These are phyloP conservation scores for Fusarium burgessii DNA, from an alignment of 2,329 filamentous ascomycete genomes.

Conservation along the genomic window DNA sequence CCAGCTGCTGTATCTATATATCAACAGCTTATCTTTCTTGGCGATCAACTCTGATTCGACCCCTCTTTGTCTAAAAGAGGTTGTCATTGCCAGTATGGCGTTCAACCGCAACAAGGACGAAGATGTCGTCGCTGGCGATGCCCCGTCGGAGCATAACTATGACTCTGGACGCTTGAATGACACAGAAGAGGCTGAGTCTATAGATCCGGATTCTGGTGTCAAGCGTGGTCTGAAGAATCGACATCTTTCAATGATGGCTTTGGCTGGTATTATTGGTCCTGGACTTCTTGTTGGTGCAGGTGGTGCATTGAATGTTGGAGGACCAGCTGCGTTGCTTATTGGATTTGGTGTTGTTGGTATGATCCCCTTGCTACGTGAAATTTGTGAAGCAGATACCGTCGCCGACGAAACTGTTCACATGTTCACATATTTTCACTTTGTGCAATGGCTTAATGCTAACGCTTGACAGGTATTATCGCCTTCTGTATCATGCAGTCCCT, in stretches of 20 bases:
- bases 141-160: slow-evolving; percentile 36
- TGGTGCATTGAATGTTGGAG: slow-evolving; percentile 74
- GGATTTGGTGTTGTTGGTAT: slow-evolving; percentile 76
- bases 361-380: background rate
- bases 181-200: slow-evolving; percentile 53
- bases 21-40: background rate
- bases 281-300: slow-evolving; percentile 79
- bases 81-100: slow-evolving; percentile 23
- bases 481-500: slow-evolving; percentile 77
- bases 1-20: background rate
- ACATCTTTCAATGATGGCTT: slow-evolving; percentile 74
- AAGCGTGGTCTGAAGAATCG: slow-evolving; percentile 77
- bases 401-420: background rate
- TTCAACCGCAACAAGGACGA: slow-evolving; percentile 39
- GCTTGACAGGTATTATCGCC: slow-evolving; percentile 66
- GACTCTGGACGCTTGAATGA: slow-evolving; percentile 32
- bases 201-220: slow-evolving; percentile 73
- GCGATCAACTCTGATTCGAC: background rate
- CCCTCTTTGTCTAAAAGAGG: slow-evolving; percentile 10
- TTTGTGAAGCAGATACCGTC: background rate
- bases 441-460: slow-evolving; percentile 28
- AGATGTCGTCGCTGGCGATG: slow-evolving; percentile 35
- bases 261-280: slow-evolving; percentile 74
- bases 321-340: slow-evolving; percentile 78
- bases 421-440: background rate